Evolutionary conservation across 805 yeast species (phyloP), one percentile per base, ranked within the genome.

Genomic region (Metschnikowia gruessii): DNA sequence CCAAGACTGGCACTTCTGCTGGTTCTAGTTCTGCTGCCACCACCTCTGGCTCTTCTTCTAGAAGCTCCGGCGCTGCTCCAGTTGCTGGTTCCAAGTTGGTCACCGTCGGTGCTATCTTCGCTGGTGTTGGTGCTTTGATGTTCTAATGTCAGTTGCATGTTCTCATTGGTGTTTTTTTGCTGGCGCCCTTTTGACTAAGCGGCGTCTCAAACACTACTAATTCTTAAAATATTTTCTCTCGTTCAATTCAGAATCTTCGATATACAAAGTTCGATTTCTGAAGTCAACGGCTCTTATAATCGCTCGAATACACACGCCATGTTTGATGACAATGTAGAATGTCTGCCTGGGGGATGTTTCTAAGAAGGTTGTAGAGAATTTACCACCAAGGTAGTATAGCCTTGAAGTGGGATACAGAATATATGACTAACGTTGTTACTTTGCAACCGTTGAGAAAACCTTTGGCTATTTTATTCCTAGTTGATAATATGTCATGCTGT

Each of bases 121-220:
- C 68, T 49, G 68, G 69, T 46, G 51, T 68, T 43, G 75, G 74
- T 57, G 62, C 69, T 37, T 66, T 68, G 52, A 60, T 71, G 52
- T 63, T 57, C 61, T 62, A 55, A 51, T 43, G 42, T 24, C 29
- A 24, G 38, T 34, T 24, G 38, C 35, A 18, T 41, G 28, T 22
- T 11, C 21, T n/a, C 24, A 18, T 16, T 33, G 13, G 19, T 16
- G 37, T 42, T 15, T 2, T 15, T 2, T 19, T 7, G 26, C 24
- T 24, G 26, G 24, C 29, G 30, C 32, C 26, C 18, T 28, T 42
- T 46, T n/a, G 24, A 21, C 7, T 7, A 21, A 21, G 24, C 7
- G 24, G 24, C 24, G 7, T 5, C 24, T 21, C 24, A 21, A 21
- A 21, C 18, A 38, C 37, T 15, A 22, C 12, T 21, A 17, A 28